Base-by-base conservation (phyloP, 2,329 filamentous ascomycete species). In the Neofusicoccum ribis region DNA sequence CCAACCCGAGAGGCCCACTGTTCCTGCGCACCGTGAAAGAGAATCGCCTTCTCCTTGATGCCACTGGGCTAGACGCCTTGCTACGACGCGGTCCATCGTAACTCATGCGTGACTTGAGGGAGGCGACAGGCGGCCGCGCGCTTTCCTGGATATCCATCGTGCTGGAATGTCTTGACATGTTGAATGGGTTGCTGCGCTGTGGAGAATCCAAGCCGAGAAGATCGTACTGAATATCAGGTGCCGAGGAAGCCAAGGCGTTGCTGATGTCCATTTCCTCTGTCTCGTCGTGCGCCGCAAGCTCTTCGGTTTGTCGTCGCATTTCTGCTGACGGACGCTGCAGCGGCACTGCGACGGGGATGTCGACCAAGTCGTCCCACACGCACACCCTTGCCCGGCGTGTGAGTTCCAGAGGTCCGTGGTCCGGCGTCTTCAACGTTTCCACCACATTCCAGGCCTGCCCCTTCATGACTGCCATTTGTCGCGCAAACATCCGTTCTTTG, bases 391-490 rank as follows among this genome's bases (percentile, higher is more conserved):
- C 90, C 70, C 95, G 86, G 68, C 95, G 86, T 4, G 95, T 98
- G 62, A 99, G 86, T 79, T 98, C 95, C 17, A 99, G 82, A 0
- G 95, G 95, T 0, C 95, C 95, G 74, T 98, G 94, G 73, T 98
- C 95, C 0, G 88, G 84, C 17, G 91, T 91, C 77, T 99, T 99
- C 67, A 99, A 84, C 0, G 95, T 97, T 80, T 99, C 95, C 4
- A 99, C 95, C 0, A 99, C 95, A 75, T 99, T 99, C 93, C 95
- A 99, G 0, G 95, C 95, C 76, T 99, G 95, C 11, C 95, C 95
- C 79, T 99, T 99, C 92, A 99, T 97, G 66, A 99, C 95, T 0
- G 95, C 94, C 67, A 99, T 96, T 74, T 99, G 95, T 70, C 92
- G 89, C n/a, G 92, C 92, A 79, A 97, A 99, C 95, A 99, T 99